phyloP scores from a whole-genome alignment of 2,329 filamentous ascomycete genomes.

The Exutisphaerella laricina region DNA sequence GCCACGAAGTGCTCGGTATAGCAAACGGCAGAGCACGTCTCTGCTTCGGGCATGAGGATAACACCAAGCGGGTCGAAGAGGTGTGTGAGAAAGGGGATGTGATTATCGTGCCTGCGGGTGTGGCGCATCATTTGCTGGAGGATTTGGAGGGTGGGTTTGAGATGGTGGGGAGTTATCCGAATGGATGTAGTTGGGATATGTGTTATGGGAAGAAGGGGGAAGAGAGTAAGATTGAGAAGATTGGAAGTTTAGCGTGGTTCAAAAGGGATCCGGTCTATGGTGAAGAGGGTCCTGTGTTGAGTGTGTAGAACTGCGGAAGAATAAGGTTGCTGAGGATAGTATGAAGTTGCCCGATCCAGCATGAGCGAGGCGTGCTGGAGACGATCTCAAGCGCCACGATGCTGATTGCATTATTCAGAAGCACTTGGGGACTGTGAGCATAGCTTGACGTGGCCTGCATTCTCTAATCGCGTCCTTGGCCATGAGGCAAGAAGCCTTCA shows the following conservation, averaged over 20 bases:
- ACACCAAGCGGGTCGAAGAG: conserved; percentile 52
- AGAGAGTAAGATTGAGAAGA: conserved; percentile 47
- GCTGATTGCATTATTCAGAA: no score
- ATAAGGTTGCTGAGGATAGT: no score
- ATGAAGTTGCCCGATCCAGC: no score
- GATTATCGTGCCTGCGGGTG: conserved; percentile 60
- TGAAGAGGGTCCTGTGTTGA: conserved; percentile 47
- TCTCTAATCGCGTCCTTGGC: no score
- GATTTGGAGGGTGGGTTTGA: conserved; percentile 53
- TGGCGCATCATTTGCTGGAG: conserved; percentile 57
- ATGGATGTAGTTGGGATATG: conserved; percentile 59
- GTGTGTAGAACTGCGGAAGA: no score
- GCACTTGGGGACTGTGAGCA: no score
- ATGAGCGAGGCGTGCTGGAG: no score
- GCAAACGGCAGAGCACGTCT: conserved; percentile 53
- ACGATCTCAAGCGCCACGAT: no score
- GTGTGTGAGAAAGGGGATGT: conserved; percentile 56
- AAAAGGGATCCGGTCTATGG: conserved; percentile 57
- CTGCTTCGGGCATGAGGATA: conserved; percentile 62
- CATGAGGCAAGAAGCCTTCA: no score
- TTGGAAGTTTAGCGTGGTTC: conserved; percentile 52
- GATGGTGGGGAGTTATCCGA: conserved; percentile 64
- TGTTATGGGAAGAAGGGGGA: conserved; percentile 60
- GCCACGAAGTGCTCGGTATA: conserved; percentile 62
- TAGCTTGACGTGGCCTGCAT: no score